Evolutionary conservation across 2,329 filamentous ascomycete species (phyloP).

Genomic region (Fusarium mangiferae): DNA sequence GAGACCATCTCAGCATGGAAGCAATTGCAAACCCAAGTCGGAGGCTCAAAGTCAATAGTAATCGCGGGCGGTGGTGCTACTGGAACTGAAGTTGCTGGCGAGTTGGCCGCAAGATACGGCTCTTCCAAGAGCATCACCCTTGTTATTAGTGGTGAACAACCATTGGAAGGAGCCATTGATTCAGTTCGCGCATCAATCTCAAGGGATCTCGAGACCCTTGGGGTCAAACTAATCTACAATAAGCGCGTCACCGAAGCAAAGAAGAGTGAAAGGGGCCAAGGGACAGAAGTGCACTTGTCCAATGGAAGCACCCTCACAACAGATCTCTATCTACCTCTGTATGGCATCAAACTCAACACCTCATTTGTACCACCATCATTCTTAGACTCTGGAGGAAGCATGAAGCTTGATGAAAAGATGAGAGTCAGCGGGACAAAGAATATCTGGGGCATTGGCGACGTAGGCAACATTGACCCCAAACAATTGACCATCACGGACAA

Average conservation of each 20-base stretch:
- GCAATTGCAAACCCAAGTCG: slow-evolving; percentile 40
- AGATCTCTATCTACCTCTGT: slow-evolving; percentile 57
- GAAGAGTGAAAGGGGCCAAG: slow-evolving; percentile 4
- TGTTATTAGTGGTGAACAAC: slow-evolving; percentile 35
- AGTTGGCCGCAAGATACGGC: slow-evolving; percentile 49
- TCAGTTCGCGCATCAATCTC: slow-evolving; percentile 47
- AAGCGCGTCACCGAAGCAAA: slow-evolving; percentile 46
- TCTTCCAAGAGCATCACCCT: slow-evolving; percentile 44
- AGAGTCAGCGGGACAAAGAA: slow-evolving; percentile 48
- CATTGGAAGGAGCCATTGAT: slow-evolving; percentile 26
- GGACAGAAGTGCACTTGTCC: slow-evolving; percentile 44
- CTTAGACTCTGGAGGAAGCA: slow-evolving; percentile 46
- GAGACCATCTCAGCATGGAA: slow-evolving; percentile 52
- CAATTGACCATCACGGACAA: slow-evolving; percentile 48
- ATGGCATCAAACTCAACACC: slow-evolving; percentile 57
- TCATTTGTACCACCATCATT: slow-evolving; percentile 51
- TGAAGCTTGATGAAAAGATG: slow-evolving; percentile 50
- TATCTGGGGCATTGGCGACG: slow-evolving; percentile 57
- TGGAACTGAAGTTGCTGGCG: slow-evolving; percentile 52
- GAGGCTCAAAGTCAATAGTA: slow-evolving; percentile 47
- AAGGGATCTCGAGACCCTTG: slow-evolving; percentile 42
- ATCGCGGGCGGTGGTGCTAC: slow-evolving; percentile 53
- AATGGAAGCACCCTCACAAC: slow-evolving; percentile 45
- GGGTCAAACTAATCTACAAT: slow-evolving; percentile 45
- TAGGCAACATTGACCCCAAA: slow-evolving; percentile 53